Evolutionary conservation across 208 protist species (phyloP).

Genomic region (Zelonia costaricensis): DNA sequence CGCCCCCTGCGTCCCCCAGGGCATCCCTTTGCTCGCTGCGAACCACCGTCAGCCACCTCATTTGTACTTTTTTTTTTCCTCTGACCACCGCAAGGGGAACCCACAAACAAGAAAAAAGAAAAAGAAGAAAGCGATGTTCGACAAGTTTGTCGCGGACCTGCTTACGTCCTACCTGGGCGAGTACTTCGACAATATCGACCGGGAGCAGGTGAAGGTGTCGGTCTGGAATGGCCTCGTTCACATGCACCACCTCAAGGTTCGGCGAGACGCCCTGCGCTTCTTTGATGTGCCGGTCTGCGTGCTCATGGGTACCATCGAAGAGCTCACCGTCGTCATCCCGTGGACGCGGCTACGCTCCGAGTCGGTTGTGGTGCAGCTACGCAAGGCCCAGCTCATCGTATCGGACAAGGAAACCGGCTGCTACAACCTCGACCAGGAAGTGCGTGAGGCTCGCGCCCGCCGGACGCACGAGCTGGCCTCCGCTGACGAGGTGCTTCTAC

Average conservation of each 20-base stretch:
- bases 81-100: too few species aligned
- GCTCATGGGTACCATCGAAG: slow-evolving; percentile 59
- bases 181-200: slow-evolving; percentile 86
- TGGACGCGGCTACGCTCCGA: slow-evolving; percentile 78
- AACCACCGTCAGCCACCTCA: too few species aligned
- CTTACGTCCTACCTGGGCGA: slow-evolving; percentile 79
- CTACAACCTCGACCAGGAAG: slow-evolving; percentile 54
- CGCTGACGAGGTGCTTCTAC: slow-evolving; percentile 46
- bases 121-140: too few species aligned
- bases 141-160: slow-evolving; percentile 74
- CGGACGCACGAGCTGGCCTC: slow-evolving; percentile 48
- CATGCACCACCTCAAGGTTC: slow-evolving; percentile 60
- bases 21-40: too few species aligned
- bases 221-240: slow-evolving; percentile 78
- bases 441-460: slow-evolving; percentile 40
- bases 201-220: slow-evolving; percentile 83
- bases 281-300: slow-evolving; percentile 66
- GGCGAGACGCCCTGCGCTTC: slow-evolving; percentile 62
- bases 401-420: slow-evolving; percentile 49
- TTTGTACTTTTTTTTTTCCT: too few species aligned
- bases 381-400: slow-evolving; percentile 53
- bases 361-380: slow-evolving; percentile 62
- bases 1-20: too few species aligned
- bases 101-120: too few species aligned
- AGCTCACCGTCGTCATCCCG: slow-evolving; percentile 71